Conservation (phyloP, 169 alveolate species). For the Cryptosporidium canis region DNA sequence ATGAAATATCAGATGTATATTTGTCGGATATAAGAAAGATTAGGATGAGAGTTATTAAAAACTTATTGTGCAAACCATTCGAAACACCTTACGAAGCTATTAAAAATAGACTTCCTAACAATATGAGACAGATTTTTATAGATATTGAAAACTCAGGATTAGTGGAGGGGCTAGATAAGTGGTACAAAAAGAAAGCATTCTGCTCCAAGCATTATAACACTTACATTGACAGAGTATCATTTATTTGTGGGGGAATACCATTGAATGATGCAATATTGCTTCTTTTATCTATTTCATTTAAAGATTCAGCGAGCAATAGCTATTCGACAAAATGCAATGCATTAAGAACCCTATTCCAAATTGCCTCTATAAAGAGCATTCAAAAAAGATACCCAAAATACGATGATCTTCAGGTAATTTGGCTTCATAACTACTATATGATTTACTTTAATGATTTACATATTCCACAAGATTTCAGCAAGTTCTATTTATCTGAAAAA, state of each 20-base stretch:
- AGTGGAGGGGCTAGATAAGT: conserved; percentile 16
- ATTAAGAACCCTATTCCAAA: conserved; percentile 42
- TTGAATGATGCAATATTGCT: conserved; percentile 48
- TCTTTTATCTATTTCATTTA: conserved; percentile 45
- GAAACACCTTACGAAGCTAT: conserved; percentile 59
- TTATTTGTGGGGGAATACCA: conserved; percentile 38
- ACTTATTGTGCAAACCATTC: conserved; percentile 32
- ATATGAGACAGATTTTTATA: conserved; percentile 12
- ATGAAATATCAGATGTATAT: not conserved
- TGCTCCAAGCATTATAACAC: not conserved
- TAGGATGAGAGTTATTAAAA: conserved; percentile 22
- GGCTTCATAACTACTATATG: conserved; percentile 70
- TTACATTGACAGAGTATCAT: conserved; percentile 48
- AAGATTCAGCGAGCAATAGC: conserved; percentile 17
- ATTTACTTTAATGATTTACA: conserved; percentile 31
- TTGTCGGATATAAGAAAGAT: conserved; percentile 7
- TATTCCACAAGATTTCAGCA: conserved; percentile 70
- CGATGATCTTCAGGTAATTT: conserved; percentile 53
- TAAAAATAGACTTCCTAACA: conserved; percentile 5
- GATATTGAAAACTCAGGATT: conserved; percentile 17
- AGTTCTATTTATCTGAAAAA: conserved; percentile 62
- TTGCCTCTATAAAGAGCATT: conserved; percentile 60
- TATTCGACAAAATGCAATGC: conserved; percentile 56
- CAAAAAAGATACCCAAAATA: conserved; percentile 63
- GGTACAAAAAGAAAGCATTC: not conserved